Base-by-base conservation (phyloP, 495 filamentous ascomycete species). In the Penicillium longicatenatum region DNA sequence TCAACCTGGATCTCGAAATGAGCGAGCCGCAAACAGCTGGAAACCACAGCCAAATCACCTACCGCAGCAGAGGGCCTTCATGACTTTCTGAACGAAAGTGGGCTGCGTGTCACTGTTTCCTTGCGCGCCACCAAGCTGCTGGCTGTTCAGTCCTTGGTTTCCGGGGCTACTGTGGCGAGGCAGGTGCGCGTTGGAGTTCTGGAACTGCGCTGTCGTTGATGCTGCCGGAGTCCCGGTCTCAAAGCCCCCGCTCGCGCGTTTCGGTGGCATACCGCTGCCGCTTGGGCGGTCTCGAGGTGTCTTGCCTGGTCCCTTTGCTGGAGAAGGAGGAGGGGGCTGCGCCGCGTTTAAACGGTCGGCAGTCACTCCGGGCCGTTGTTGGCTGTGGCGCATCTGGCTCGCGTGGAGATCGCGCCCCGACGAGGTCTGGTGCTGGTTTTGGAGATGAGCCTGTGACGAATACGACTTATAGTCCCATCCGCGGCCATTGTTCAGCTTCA, bases 401-500 rank as follows among this genome's bases (percentile, higher is more conserved):
- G 80, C 83, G 75, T 92, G 90, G 46, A 92, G 73, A 62, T 94
- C 90, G 70, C 89, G 85, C 49, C 84, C 83, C 59, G 93, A 91
- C 16, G 89, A 83, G 69, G 89, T 89, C 47, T 86, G 90, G 55
- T 85, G 77, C 71, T 88, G 89, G 67, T 86, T 83, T 75, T 93
- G 89, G 58, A 92, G 79, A 62, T 89, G 82, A 31, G 84, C 81
- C 55, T 88, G 86, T 24, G 90, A 89, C 46, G 89, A 85, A 73
- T 95, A 90, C 59, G 88, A 86, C 79, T 96, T 96, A 65, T 89
- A 90, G 75, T 98, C 93, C 91, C 90, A 96, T 37, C 91, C 92
- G 66, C 92, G 89, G 59, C 92, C 93, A 71, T 96, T 95, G 80
- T 91, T 94, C 55, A 96, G 81, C 82, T 97, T 97, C 95, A 98